Evolutionary conservation across 1,139 yeast species (phyloP).

Genomic region (Pichia sp.): DNA sequence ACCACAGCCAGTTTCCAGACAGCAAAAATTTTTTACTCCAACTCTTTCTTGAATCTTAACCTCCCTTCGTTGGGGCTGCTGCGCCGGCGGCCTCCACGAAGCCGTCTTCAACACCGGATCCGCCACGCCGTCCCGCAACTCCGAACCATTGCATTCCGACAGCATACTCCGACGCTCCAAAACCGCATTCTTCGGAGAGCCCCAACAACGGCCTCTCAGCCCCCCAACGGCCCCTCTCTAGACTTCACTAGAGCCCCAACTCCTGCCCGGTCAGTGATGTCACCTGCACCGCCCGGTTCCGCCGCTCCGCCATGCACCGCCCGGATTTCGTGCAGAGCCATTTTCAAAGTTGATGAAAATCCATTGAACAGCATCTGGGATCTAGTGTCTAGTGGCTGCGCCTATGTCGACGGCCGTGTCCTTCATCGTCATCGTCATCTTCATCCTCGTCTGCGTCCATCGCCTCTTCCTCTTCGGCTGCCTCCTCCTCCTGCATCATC

Average conservation of each 20-base stretch:
- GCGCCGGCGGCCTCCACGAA: too few species aligned
- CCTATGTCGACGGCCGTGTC: too few species aligned
- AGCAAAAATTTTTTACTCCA: neutral
- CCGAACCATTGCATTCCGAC: too few species aligned
- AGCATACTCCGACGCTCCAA: too few species aligned
- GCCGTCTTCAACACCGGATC: too few species aligned
- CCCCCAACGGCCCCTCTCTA: too few species aligned
- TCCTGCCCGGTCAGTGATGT: constrained; percentile 1
- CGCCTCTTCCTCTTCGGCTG: constrained; percentile 13
- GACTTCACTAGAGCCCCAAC: neutral
- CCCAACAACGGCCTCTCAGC: neutral
- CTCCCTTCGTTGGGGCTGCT: too few species aligned
- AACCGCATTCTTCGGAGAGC: too few species aligned
- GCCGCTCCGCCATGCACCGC: neutral
- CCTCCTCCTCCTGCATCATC: constrained; percentile 22
- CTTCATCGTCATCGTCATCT: neutral
- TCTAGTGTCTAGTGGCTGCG: too few species aligned
- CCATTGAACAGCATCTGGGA: too few species aligned
- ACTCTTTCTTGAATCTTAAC: neutral
- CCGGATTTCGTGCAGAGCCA: neutral
- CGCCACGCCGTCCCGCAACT: too few species aligned
- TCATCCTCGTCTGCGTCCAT: constrained; percentile 14
- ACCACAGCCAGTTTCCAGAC: neutral
- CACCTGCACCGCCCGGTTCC: neutral
- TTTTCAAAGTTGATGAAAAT: neutral